phyloP scores from a whole-genome alignment of 768 basidiomycete species.

The Leccinum pellstonianum region DNA sequence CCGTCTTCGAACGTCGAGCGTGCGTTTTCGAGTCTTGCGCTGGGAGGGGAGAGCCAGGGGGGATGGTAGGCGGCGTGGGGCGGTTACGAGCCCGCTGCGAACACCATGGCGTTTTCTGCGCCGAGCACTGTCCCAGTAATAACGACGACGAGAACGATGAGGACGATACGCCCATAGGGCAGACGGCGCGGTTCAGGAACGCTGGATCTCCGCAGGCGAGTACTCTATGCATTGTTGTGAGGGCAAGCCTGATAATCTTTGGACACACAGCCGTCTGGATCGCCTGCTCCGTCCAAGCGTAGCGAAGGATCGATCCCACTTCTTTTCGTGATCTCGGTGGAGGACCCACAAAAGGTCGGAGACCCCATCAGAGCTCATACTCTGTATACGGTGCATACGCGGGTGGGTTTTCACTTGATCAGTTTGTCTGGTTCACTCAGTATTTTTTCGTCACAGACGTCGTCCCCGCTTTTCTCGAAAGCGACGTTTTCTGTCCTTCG shows the following conservation, averaged over 20 bases:
- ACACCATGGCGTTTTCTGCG: conserved; percentile 21
- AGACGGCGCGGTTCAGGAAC: conserved; percentile 36
- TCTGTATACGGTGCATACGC: conserved; percentile 94
- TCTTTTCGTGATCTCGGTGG: conserved; percentile 85
- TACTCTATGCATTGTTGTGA: background rate
- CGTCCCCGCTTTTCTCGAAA: conserved; percentile 80
- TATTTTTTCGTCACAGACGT: conserved; percentile 53
- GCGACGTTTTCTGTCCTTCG: conserved; percentile 88
- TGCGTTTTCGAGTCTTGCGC: conserved; percentile 43
- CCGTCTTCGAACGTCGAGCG: conserved; percentile 23
- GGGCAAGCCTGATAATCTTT: background rate
- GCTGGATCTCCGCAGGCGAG: conserved; percentile 27
- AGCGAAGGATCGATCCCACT: conserved; percentile 55
- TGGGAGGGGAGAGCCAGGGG: conserved; percentile 45
- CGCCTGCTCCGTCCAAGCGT: conserved; percentile 18
- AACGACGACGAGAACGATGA: conserved; percentile 71
- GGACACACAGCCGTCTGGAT: conserved; percentile 14
- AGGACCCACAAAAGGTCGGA: conserved; percentile 97
- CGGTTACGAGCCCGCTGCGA: conserved; percentile 30
- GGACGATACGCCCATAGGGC: conserved; percentile 58
- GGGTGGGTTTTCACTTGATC: conserved; percentile 43
- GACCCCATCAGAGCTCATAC: conserved; percentile 92
- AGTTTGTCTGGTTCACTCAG: background rate
- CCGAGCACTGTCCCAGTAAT: conserved; percentile 33
- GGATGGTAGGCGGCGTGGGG: conserved; percentile 56